Conservation (phyloP, 331 rosid genomes). For the Rosa hybrid region DNA sequence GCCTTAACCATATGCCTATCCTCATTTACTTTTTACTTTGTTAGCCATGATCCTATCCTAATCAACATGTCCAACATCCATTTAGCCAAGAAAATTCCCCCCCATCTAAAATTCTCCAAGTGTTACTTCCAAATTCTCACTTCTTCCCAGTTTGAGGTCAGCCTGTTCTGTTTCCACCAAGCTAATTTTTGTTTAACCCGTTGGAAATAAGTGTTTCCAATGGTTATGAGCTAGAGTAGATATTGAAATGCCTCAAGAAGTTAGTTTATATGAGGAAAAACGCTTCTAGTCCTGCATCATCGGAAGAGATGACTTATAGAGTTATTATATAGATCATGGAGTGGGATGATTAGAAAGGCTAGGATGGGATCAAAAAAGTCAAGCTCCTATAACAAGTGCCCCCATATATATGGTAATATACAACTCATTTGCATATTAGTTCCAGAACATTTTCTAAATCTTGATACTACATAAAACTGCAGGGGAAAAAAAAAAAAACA, state of each 20-base stretch:
- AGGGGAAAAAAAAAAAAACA: not conserved
- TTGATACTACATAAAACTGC: not conserved
- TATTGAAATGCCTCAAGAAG: not conserved
- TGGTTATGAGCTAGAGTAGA: not conserved
- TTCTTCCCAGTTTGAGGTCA: not conserved
- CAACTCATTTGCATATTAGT: not conserved
- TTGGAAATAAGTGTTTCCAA: not conserved
- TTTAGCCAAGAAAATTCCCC: not conserved
- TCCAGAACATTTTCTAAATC: not conserved
- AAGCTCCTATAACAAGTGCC: not conserved
- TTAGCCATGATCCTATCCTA: not conserved
- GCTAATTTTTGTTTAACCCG: not conserved
- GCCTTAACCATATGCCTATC: not conserved
- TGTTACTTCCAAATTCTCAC: not conserved
- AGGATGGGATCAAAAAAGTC: not conserved
- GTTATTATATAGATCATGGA: not conserved
- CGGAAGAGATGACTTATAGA: not conserved
- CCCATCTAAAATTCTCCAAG: not conserved
- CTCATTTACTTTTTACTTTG: not conserved
- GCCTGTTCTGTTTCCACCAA: not conserved
- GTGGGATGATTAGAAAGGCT: not conserved
- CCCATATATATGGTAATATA: not conserved
- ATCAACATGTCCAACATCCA: not conserved
- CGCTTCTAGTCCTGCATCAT: not conserved
- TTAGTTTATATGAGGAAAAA: not conserved